These are phyloP conservation scores for Jimgerdemannia flammicorona DNA, from an alignment of 192 early-diverging fungal genomes.

Conservation along the genomic window DNA sequence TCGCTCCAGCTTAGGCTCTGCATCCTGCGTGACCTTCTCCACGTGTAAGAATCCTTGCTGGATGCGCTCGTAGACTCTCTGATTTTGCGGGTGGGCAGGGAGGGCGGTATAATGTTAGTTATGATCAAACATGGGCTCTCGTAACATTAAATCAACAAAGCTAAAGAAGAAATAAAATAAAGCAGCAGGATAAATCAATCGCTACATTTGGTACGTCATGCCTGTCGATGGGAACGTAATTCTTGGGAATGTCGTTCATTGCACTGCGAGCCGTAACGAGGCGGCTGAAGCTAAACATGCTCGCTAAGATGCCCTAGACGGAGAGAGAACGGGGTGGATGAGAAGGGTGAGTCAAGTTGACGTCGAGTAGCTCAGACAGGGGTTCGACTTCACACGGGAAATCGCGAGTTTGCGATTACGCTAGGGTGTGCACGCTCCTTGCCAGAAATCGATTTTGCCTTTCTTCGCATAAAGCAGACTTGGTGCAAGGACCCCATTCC, in stretches of 20 bases:
- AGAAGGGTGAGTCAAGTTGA: too few species aligned
- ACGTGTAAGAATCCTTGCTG: conserved; percentile 36
- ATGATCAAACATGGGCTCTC: too few species aligned
- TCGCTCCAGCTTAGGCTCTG: conserved; percentile 39
- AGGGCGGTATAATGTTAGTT: background rate
- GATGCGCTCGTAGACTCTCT: conserved; percentile 46
- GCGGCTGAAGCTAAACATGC: conserved; percentile 46
- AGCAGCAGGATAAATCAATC: background rate
- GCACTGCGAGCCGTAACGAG: conserved; percentile 41
- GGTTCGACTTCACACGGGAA: background rate
- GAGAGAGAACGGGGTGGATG: background rate
- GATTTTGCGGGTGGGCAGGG: background rate
- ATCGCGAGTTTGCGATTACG: background rate
- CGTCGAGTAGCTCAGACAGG: too few species aligned
- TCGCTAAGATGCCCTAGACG: conserved; percentile 38
- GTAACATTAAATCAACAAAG: background rate
- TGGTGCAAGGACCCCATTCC: too few species aligned
- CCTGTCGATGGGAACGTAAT: conserved; percentile 40
- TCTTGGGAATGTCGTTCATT: conserved; percentile 49
- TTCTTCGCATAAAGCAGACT: too few species aligned
- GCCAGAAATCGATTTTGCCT: too few species aligned
- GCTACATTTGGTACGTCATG: conserved; percentile 49
- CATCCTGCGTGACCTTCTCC: conserved; percentile 29
- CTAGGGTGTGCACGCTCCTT: too few species aligned
- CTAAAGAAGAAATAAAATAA: background rate